Conservation (phyloP, 2,329 filamentous ascomycete species). For the Apiospora kogelbergensis region DNA sequence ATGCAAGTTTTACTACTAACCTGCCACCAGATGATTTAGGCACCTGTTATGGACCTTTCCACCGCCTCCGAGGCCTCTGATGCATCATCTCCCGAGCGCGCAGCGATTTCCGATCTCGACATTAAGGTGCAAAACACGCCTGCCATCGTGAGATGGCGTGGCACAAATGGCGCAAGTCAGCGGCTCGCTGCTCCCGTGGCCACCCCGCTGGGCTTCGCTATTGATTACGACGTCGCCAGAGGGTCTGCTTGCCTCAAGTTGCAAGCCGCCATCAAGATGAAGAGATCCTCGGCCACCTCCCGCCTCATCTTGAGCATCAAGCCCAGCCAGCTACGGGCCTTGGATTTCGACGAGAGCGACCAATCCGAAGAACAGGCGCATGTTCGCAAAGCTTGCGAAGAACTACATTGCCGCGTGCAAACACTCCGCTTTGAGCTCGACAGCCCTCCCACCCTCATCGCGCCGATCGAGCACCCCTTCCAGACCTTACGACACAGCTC, state of each 20-base stretch:
- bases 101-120: neutral
- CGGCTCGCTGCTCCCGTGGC: neutral
- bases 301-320: conserved; percentile 6
- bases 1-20: neutral
- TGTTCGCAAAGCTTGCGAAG: neutral
- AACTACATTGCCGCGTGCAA: neutral
- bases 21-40: neutral
- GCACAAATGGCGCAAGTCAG: neutral
- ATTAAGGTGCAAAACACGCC: conserved; percentile 8
- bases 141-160: conserved; percentile 7
- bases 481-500: conserved; percentile 6
- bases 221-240: neutral
- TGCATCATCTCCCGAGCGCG: neutral
- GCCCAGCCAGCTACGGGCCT: neutral
- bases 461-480: neutral
- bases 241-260: neutral
- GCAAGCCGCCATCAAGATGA: conserved; percentile 11
- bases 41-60: conserved; percentile 8
- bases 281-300: conserved; percentile 9
- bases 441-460: neutral
- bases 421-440: neutral
- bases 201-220: neutral
- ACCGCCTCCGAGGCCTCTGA: conserved; percentile 13
- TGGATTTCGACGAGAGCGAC: neutral
- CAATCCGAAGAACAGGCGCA: neutral